These are phyloP conservation scores for Borovskyia barvae DNA, from an alignment of 208 protist species.

Conservation along the genomic window DNA sequence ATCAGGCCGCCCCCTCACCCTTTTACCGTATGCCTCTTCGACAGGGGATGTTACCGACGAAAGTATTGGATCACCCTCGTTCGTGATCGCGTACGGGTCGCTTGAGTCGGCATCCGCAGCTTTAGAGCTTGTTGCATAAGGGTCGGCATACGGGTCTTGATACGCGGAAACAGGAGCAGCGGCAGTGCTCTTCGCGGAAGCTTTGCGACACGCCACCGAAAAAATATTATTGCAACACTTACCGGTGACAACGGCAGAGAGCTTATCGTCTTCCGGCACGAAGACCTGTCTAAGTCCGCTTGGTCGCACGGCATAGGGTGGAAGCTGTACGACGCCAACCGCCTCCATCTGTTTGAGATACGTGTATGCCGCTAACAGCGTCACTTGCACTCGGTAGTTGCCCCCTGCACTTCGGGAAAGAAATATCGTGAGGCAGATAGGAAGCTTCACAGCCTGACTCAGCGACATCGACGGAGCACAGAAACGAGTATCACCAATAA, in stretches of 20 bases:
- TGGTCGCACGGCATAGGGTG: not conserved
- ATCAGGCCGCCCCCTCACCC: not conserved
- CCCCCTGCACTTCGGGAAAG: slow-evolving; percentile 54
- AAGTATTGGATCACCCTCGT: too few relatives aligned
- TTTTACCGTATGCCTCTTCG: too few relatives aligned
- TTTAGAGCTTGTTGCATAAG: slow-evolving; percentile 16
- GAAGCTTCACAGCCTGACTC: slow-evolving; percentile 20
- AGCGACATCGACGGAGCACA: slow-evolving; percentile 36
- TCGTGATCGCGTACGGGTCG: slow-evolving; percentile 17
- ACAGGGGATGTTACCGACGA: too few relatives aligned
- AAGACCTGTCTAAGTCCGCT: too few relatives aligned
- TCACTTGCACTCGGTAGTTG: slow-evolving; percentile 51
- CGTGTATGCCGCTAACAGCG: slow-evolving; percentile 48
- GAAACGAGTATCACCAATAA: slow-evolving; percentile 56
- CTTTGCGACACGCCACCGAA: too few relatives aligned
- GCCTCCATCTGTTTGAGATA: slow-evolving; percentile 50
- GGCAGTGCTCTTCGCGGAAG: too few relatives aligned
- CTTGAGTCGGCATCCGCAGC: not conserved
- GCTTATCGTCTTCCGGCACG: too few relatives aligned
- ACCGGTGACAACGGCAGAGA: too few relatives aligned
- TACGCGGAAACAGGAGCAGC: too few relatives aligned
- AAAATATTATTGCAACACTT: too few relatives aligned
- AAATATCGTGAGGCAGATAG: slow-evolving; percentile 47
- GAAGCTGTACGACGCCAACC: slow-evolving; percentile 27
- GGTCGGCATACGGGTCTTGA: slow-evolving; percentile 15